Base-by-base conservation (phyloP, 257 asterid species). In the Ehretia macrophylla region DNA sequence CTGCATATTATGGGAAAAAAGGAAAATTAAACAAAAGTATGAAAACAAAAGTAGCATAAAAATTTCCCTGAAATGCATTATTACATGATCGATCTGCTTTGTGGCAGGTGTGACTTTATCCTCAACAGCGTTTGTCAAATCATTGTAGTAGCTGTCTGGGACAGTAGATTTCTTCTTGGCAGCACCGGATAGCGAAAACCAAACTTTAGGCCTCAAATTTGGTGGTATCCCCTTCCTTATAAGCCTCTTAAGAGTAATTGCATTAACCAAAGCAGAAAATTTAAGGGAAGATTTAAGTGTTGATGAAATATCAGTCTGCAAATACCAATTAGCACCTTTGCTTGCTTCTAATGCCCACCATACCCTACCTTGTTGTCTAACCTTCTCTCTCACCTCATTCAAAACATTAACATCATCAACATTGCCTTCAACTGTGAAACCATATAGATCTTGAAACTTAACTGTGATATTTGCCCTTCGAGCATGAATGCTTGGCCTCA, bases 81-180 rank as follows among this genome's bases (percentile, higher is more conserved):
- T n/a, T n/a, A 92, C 99, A 72, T 92, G 99, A 79, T 92, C 97
- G 75, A 92, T 92, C 87, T 92, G 99, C 68, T 84, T 89, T 64
- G 99, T 86, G 8, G 99, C 99, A 66, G 99, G 73, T 48, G 97
- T 92, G 66, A 84, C 85, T 69, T 88, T 88, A 68, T 80, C 89
- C 67, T 70, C 77, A 51, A 92, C 95, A 55, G 97, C 99, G 20
- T 45, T 18, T 46, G 72, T 81, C 78, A 92, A 70, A 74, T 92
- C 99, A 66, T 72, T 70, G 74, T 92, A 92, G 76, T 92, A 92
- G 66, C 86, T 84, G 14, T 92, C 99, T 3, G 99, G 99, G 53
- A 87, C 99, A 5, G 96, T 92, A 23, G 95, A 88, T 73, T 89
- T 92, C 88, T 92, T 92, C 86, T 89, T 89, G 32, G 96, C 96